phyloP scores from a whole-genome alignment of 345 rosid species.

The Pseudoturritis turrita region DNA sequence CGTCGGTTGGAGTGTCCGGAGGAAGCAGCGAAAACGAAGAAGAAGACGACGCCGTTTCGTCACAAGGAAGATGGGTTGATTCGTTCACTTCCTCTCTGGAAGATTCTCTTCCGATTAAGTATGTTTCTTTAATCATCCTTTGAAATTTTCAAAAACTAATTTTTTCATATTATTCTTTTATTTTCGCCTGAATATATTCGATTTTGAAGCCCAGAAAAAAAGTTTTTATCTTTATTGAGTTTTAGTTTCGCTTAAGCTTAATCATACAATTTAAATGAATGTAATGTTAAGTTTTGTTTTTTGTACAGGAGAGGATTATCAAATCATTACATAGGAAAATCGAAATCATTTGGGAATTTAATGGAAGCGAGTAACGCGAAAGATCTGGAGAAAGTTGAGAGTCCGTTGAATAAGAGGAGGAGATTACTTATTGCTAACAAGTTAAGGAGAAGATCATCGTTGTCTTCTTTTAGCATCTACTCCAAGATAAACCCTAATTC shows the following conservation, averaged over 20 bases:
- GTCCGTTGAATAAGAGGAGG: conserved; percentile 74
- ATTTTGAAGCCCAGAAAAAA: background rate
- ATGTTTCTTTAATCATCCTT: conserved; percentile 12
- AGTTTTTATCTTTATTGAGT: too few species aligned
- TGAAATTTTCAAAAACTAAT: background rate
- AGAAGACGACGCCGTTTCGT: conserved; percentile 35
- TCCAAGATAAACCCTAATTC: conserved; percentile 55
- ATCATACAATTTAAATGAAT: background rate
- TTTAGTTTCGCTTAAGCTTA: background rate
- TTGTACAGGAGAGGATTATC: conserved; percentile 67
- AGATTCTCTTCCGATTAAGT: conserved; percentile 74
- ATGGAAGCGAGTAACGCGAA: conserved; percentile 44
- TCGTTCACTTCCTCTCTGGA: conserved; percentile 42
- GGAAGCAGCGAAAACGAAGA: conserved; percentile 41
- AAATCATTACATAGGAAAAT: conserved; percentile 69
- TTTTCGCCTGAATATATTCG: background rate
- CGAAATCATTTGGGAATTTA: conserved; percentile 72
- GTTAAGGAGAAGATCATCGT: conserved; percentile 32
- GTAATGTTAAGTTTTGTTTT: background rate
- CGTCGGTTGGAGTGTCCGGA: conserved; percentile 58
- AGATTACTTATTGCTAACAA: conserved; percentile 53
- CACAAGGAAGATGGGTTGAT: conserved; percentile 13
- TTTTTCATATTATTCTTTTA: background rate
- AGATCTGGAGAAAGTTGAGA: conserved; percentile 64
- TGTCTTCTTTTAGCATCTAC: conserved; percentile 39